Base-by-base conservation (phyloP, 164 flowering plant genomes). In the Nelumbo lutea region DNA sequence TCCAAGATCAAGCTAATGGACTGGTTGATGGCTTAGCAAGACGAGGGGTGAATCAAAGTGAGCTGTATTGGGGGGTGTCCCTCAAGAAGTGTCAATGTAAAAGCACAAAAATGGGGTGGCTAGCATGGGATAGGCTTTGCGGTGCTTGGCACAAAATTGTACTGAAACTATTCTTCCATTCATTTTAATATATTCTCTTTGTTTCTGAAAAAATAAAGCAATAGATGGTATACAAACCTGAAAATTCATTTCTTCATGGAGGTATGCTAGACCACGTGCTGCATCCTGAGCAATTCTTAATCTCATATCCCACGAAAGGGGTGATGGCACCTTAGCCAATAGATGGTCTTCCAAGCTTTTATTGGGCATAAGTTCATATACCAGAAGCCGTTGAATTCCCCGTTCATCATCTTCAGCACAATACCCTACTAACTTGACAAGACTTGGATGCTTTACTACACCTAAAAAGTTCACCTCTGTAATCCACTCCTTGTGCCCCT, bases 401-500 rank as follows among this genome's bases (percentile, higher is more conserved):
- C 86, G 73, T 61, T 85, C 88, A 73, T 83, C 88, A 66, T 85
- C 88, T 42, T 85, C 88, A 14, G 86, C 86, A 71, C 88, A 86
- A 27, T 27, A 27, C 27, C 27, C 27, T 42, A 83, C 53, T 44
- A 87, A 70, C 60, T 82, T 87, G 42, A 84, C 91, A 68, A 87
- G 87, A 70, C 86, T 85, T 41, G 74, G 48, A 7, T 46, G 48
- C 48, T 46, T 46, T 7, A 46, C 48, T 46, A 46, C 48, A 46
- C 48, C 48, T 7, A 46, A 46, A 46, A 46, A 46, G 48, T 46
- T 46, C 48, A 46, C 48, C 27, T 27, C 27, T 27, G 27, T 27
- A 27, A 27, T 27, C 27, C 27, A 27, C 27, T 27, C 27, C 27
- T 46, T 46, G 48, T 46, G 48, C 48, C 48, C 48, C 48, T 46